These are phyloP conservation scores for Takakia lepidozioides DNA, from an alignment of 225 moss, liverwort and hornwort genomes.

Conservation along the genomic window DNA sequence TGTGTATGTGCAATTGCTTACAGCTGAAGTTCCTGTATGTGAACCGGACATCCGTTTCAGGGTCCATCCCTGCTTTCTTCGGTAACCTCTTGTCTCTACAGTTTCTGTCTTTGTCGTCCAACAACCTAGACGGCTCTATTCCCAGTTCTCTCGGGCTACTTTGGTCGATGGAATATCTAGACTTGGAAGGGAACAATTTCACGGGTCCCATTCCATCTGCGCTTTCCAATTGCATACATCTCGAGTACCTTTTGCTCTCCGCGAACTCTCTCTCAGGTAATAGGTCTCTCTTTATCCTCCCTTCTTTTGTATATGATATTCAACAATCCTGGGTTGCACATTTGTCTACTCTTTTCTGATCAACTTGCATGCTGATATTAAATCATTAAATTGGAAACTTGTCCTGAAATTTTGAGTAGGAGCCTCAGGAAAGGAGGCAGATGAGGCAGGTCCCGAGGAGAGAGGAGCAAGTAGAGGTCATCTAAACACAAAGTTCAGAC, in stretches of 20 bases:
- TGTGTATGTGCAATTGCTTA: background rate
- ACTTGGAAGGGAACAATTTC: conserved; percentile 18
- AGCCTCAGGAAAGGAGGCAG: too few relatives aligned
- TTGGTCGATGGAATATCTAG: conserved; percentile 11
- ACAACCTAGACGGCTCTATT: conserved; percentile 28
- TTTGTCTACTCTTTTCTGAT: too few relatives aligned
- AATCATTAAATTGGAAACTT: too few relatives aligned
- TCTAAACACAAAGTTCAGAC: too few relatives aligned
- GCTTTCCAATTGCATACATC: conserved; percentile 2
- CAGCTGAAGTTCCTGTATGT: conserved; percentile 10
- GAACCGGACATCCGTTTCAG: conserved; percentile 8
- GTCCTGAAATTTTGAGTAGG: too few relatives aligned
- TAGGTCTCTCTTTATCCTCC: too few relatives aligned
- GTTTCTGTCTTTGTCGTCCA: conserved; percentile 16
- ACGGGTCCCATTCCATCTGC: conserved; percentile 18
- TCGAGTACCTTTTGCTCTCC: conserved; percentile 13
- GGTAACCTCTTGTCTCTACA: conserved; percentile 19
- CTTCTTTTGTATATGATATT: too few relatives aligned
- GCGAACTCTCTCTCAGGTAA: conserved; percentile 14
- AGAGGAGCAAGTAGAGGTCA: too few relatives aligned
- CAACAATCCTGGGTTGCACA: too few relatives aligned
- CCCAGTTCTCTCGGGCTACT: conserved; percentile 32
- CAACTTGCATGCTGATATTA: too few relatives aligned
- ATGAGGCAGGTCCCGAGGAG: too few relatives aligned
- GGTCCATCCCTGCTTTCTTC: conserved; percentile 21